Evolutionary conservation across 148 eudicot genomes (phyloP).

Genomic region (Rhododendron mucronatum): DNA sequence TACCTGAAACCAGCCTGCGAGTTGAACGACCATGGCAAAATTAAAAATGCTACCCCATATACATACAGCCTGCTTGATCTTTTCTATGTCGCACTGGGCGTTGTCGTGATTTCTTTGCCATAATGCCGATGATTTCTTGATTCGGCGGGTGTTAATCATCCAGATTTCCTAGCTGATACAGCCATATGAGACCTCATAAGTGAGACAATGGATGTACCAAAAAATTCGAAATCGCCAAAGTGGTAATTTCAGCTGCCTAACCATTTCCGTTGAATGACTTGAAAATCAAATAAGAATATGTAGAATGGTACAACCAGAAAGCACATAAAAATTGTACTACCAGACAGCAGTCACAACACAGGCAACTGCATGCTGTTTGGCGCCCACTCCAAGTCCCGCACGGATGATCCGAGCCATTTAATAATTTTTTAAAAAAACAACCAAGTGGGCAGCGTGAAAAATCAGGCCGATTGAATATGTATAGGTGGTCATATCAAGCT

Average conservation of each 20-base stretch:
- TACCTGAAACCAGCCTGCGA: conserved; percentile 62
- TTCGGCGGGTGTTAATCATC: conserved; percentile 9
- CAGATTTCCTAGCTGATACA: neutral
- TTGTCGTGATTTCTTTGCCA: conserved; percentile 27
- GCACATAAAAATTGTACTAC: neutral
- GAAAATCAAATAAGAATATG: neutral
- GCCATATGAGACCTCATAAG: neutral
- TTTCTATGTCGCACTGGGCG: conserved; percentile 38
- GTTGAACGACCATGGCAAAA: conserved; percentile 68
- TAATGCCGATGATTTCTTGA: neutral
- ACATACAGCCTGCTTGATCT: conserved; percentile 72
- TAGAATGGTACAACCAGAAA: neutral
- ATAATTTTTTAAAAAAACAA: too few relatives aligned
- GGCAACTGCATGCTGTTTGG: too few relatives aligned
- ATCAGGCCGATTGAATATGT: too few relatives aligned
- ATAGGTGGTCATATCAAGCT: too few relatives aligned
- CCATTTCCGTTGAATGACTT: neutral
- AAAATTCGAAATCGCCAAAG: too few relatives aligned
- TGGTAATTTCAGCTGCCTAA: neutral
- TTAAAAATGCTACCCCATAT: conserved; percentile 75
- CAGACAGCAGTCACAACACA: neutral
- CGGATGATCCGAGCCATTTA: too few relatives aligned
- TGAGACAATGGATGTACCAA: neutral
- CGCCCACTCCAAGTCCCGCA: too few relatives aligned
- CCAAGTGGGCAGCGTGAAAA: neutral